Conservation (phyloP, 495 filamentous ascomycete species). For the Xylaria venustula region DNA sequence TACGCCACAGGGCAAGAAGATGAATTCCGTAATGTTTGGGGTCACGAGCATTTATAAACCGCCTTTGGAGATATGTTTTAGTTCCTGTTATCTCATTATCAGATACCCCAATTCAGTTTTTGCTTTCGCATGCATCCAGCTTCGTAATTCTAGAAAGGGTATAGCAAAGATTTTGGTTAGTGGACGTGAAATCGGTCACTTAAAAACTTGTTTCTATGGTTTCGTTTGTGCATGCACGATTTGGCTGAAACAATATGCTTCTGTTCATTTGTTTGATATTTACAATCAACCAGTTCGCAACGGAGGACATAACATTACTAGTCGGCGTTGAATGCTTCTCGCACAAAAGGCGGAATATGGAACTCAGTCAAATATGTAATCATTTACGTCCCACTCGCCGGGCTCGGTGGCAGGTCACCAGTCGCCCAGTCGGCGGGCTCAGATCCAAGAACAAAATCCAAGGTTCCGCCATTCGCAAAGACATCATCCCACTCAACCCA, state of each 20-base stretch:
- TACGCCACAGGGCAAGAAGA: constrained; percentile 30
- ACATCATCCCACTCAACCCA: constrained; percentile 66
- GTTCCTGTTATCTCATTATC: constrained; percentile 20
- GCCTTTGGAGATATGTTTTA: constrained; percentile 1
- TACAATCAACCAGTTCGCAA: not conserved
- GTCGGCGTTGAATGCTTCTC: not conserved
- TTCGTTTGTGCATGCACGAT: no score
- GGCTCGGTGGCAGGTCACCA: constrained; percentile 56
- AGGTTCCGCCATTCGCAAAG: constrained; percentile 59
- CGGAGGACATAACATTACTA: no score
- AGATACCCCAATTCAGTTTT: constrained; percentile 30
- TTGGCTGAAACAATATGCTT: no score
- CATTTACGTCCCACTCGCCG: constrained; percentile 27
- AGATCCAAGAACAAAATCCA: constrained; percentile 61
- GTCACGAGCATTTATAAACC: constrained; percentile 26
- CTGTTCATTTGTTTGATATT: no score
- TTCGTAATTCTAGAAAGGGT: not conserved
- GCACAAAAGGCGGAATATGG: no score
- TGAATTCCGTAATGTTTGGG: constrained; percentile 39
- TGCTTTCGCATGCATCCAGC: constrained; percentile 13
- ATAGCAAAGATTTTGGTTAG: constrained; percentile 6
- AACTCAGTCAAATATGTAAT: not conserved
- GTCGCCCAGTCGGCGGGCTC: constrained; percentile 56
- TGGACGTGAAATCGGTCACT: constrained; percentile 7
- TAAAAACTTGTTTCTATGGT: no score